Base-by-base conservation (phyloP, 1,139 yeast genomes). In the Saccharomyces hybrid region DNA sequence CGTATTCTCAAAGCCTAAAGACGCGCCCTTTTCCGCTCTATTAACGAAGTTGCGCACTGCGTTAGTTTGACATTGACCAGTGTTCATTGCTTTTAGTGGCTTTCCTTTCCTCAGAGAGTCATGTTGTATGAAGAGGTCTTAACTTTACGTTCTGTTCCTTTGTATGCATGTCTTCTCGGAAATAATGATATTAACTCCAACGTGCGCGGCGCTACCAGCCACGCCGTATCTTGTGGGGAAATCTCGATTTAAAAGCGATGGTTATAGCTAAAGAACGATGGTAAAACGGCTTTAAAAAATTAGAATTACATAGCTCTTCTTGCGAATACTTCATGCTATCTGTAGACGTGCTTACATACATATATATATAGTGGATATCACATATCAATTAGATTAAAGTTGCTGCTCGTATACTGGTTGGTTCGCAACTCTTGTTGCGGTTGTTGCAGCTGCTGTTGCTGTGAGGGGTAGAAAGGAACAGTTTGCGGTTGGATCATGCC, bases 351-450 rank as follows among this genome's bases (percentile, higher is more conserved):
- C 44, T 16, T 38, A 38, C 44, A 16, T 38, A 38, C 24, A 9
- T 38, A 19, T 14, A 19, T 14, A 16, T 16, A 38, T 38, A 38
- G 24, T 16, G 19, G 24, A 48, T n/a, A 49, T 56, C 54, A 60
- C 52, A 64, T 61, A 59, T 64, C 66, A 55, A 68, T 68, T 51
- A 68, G 57, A 53, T 67, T 68, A 28, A 69, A 65, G 16, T 66
- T 68, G 31, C 31, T 11, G 44, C 19, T 38, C 12, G 44, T 19
- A 41, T 49, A 49, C 31, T 27, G 51, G 26, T 49, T 16, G 16
- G 16, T 32, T 27, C 32, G 47, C 27, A n/a, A 14, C 14, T 9
- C 24, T 38, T 16, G 44, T 16, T 38, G 44, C n/a, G 16, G 44
- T 12, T 21, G 16, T 4, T 38, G 44, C 16, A 24, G 9, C 24